Evolutionary conservation across 2,329 filamentous ascomycete species (phyloP).

Genomic region (Macrophomina pseudophaseolina): DNA sequence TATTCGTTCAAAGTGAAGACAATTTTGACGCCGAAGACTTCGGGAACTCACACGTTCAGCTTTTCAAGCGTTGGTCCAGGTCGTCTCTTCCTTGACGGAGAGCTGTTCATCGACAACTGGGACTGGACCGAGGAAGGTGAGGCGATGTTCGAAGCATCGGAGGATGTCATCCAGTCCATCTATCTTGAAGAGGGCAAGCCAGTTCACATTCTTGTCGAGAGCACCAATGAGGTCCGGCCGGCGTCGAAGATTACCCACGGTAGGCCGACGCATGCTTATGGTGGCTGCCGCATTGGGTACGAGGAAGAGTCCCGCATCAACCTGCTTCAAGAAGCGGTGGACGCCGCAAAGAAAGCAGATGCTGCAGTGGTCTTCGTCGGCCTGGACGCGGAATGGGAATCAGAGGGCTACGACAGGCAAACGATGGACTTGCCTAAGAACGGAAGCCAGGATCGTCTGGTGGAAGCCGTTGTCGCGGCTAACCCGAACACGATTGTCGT

Average conservation of each 20-base stretch:
- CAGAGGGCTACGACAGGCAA: constrained; percentile 69
- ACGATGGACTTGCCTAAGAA: constrained; percentile 63
- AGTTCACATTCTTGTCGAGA: constrained; percentile 67
- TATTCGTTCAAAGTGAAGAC: constrained; percentile 70
- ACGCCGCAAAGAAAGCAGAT: constrained; percentile 71
- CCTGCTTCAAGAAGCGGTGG: constrained; percentile 62
- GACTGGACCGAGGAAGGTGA: constrained; percentile 72
- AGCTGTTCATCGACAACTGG: constrained; percentile 68
- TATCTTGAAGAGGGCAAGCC: constrained; percentile 64
- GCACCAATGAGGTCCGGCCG: constrained; percentile 70
- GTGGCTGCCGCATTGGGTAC: constrained; percentile 74
- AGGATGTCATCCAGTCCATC: constrained; percentile 67
- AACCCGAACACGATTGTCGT: constrained; percentile 74
- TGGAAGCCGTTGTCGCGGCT: constrained; percentile 65
- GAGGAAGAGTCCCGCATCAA: constrained; percentile 70
- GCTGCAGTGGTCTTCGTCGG: constrained; percentile 80
- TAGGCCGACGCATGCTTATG: constrained; percentile 68
- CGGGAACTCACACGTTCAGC: constrained; percentile 68
- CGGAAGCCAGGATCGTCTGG: constrained; percentile 66
- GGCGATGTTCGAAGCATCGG: constrained; percentile 72
- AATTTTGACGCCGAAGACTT: constrained; percentile 62
- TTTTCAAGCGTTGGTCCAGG: constrained; percentile 72
- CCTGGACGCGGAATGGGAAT: constrained; percentile 78
- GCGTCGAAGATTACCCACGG: constrained; percentile 62
- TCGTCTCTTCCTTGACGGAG: constrained; percentile 64